Evolutionary conservation across 2,329 filamentous ascomycete species (phyloP).

Genomic region (Penicillium occitanis): DNA sequence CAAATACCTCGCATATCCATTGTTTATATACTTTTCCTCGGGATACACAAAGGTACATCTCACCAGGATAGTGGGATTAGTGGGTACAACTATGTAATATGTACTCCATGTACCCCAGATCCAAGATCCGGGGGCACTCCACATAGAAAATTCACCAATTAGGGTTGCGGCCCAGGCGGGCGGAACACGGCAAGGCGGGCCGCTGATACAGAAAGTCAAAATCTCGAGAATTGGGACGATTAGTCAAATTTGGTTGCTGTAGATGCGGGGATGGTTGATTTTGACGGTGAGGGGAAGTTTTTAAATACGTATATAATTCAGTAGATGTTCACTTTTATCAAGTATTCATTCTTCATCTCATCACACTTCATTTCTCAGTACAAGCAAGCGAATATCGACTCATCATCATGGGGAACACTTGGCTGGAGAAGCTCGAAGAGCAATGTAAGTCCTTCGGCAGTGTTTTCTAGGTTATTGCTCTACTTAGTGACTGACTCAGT

Average conservation of each 20-base stretch:
- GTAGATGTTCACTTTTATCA: not conserved
- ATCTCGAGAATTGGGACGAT: not conserved
- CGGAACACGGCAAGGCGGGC: not conserved
- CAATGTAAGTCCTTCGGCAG: not conserved
- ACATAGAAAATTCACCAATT: not conserved
- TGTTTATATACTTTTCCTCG: not conserved
- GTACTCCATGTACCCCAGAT: not conserved
- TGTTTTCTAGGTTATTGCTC: not conserved
- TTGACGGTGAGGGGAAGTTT: not conserved
- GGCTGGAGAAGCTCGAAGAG: not conserved
- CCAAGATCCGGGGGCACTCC: not conserved
- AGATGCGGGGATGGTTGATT: not conserved
- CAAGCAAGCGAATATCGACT: not conserved
- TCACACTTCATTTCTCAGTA: not conserved
- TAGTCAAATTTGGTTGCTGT: not conserved
- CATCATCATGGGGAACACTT: not conserved
- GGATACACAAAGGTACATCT: not conserved
- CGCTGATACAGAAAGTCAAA: not conserved
- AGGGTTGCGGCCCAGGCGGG: not conserved
- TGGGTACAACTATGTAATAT: not conserved
- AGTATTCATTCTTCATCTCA: not conserved
- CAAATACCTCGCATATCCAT: not conserved
- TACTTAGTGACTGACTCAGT: not conserved
- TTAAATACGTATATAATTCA: not conserved
- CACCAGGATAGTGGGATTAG: not conserved